Conservation (phyloP, 805 yeast species). For the Aciculoconidium aculeatum region DNA sequence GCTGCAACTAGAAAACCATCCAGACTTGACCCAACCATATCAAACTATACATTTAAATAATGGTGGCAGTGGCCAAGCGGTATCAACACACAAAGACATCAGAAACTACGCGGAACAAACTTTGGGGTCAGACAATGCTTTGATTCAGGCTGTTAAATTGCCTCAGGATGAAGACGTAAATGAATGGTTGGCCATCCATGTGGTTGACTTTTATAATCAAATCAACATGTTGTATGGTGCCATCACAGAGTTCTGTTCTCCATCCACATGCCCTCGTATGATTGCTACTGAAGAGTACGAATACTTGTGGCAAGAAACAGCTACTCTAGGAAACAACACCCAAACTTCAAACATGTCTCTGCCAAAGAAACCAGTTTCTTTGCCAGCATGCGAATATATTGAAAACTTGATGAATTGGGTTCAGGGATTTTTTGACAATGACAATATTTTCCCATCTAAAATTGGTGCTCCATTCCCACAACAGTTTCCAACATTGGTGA, state of each 20-base stretch:
- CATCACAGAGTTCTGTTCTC: slow-evolving; percentile 94
- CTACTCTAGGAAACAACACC: slow-evolving; percentile 12
- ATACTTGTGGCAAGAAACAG: slow-evolving; percentile 92
- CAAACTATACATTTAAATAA: slow-evolving; percentile 7
- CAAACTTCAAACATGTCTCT: slow-evolving; percentile 24
- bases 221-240: slow-evolving; percentile 95
- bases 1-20: slow-evolving; percentile 1
- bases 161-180: slow-evolving; percentile 89
- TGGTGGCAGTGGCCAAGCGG: slow-evolving; percentile 22
- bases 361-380: slow-evolving; percentile 69
- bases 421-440: slow-evolving; percentile 88
- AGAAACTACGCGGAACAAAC: slow-evolving; percentile 92
- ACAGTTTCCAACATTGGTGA: slow-evolving; percentile 71
- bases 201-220: slow-evolving; percentile 95
- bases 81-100: slow-evolving; percentile 62
- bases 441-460: slow-evolving; percentile 81
- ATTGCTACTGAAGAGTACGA: slow-evolving; percentile 96
- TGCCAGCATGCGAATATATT: slow-evolving; percentile 92
- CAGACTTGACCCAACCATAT: slow-evolving; percentile 3
- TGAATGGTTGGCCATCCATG: slow-evolving; percentile 97
- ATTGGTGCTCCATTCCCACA: slow-evolving; percentile 89
- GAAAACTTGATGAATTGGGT: slow-evolving; percentile 94
- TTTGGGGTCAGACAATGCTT: slow-evolving; percentile 83
- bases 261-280: slow-evolving; percentile 93
- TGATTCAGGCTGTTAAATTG: slow-evolving; percentile 86